phyloP scores from a whole-genome alignment of 208 protist genomes.

The Strigomonas galati region DNA sequence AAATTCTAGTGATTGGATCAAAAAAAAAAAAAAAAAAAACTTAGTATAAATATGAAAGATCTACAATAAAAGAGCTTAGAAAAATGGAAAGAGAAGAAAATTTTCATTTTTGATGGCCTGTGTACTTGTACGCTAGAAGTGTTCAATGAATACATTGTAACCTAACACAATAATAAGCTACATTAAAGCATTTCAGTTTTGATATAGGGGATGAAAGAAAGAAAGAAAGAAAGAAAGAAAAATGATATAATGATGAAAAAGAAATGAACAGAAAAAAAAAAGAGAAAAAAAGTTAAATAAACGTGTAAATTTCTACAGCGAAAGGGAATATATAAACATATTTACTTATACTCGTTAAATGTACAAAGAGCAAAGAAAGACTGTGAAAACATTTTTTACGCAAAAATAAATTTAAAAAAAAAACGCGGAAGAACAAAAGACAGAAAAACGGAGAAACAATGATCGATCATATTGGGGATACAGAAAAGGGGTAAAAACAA shows the following conservation, averaged over 20 bases:
- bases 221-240: background rate
- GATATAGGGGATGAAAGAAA: background rate
- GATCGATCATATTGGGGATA: slow-evolving; percentile 4
- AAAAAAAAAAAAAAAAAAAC: slow-evolving; percentile 12
- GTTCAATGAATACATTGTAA: no score
- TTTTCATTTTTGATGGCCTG: no score
- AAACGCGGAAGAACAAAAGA: background rate
- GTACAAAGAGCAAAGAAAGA: no score
- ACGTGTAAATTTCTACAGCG: no score
- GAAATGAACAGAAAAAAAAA: no score
- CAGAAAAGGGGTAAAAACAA: slow-evolving; percentile 16
- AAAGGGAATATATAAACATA: slow-evolving; percentile 8
- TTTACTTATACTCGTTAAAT: background rate
- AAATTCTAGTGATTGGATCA: no score
- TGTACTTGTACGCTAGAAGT: no score
- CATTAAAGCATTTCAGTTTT: no score
- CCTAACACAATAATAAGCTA: no score
- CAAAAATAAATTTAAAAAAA: background rate
- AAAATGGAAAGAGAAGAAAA: slow-evolving; percentile 11
- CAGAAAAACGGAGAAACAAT: slow-evolving; percentile 7
- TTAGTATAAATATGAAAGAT: background rate
- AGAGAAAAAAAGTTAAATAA: no score
- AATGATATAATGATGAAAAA: no score
- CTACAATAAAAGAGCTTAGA: background rate
- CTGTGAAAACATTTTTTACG: no score